Percentiles rank a stretch among this genome's conserved stretches.
phyloP scores from a whole-genome alignment of 108 stramenopile genomes.

The Nannochloropsis salina region DNA sequence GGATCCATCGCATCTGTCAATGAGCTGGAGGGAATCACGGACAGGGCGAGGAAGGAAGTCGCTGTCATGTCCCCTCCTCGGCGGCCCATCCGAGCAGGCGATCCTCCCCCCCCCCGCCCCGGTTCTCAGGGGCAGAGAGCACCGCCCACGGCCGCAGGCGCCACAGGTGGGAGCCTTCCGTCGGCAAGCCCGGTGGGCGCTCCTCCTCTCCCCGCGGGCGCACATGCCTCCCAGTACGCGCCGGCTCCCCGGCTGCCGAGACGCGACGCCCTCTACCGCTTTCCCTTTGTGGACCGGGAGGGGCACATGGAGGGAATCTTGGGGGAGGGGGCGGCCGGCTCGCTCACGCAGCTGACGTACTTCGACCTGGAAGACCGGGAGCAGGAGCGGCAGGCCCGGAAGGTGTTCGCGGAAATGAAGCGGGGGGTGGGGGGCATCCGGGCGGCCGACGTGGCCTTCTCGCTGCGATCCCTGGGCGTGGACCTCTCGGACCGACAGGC shows the following conservation, averaged over 20 bases:
- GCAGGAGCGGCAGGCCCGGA: constrained; percentile 7
- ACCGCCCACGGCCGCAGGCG: neutral
- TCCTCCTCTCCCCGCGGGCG: neutral
- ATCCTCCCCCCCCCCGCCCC: neutral
- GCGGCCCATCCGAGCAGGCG: neutral
- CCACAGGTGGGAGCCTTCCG: neutral
- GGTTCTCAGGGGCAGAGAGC: neutral
- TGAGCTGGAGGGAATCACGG: constrained; percentile 1
- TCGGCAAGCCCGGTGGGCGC: neutral
- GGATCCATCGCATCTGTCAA: neutral
- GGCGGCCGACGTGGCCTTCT: neutral
- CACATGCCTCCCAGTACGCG: neutral
- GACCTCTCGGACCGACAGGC: neutral
- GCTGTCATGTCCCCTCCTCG: constrained; percentile 19
- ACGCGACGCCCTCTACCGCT: neutral
- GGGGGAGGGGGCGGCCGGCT: neutral
- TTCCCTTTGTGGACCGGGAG: constrained; percentile 3
- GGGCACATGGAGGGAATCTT: neutral
- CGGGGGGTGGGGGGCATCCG: neutral
- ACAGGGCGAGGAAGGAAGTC: neutral
- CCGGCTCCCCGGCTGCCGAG: neutral
- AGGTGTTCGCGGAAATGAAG: constrained; percentile 10
- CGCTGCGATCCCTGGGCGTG: neutral
- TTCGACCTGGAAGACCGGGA: neutral
- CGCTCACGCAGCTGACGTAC: neutral